Percentiles rank a stretch among this genome's conserved stretches.
These are phyloP conservation scores for Boletus reticulatus DNA, from an alignment of 768 basidiomycete species.

Conservation along the genomic window DNA sequence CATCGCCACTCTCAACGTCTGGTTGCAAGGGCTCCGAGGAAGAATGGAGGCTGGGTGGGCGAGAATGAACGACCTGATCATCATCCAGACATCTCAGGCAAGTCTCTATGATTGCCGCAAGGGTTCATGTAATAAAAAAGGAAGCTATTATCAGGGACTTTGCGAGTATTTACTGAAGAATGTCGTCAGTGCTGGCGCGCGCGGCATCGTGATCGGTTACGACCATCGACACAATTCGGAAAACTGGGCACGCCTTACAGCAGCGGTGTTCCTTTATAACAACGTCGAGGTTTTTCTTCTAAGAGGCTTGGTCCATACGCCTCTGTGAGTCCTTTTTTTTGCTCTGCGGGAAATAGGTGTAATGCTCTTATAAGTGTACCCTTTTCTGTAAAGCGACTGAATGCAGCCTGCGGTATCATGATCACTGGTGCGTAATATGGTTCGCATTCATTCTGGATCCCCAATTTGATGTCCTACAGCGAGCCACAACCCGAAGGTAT, in stretches of 20 bases:
- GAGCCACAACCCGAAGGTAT: constrained; percentile 86
- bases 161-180: constrained; percentile 64
- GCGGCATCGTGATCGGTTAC: constrained; percentile 81
- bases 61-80: constrained; percentile 86
- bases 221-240: constrained; percentile 84
- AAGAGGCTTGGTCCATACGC: constrained; percentile 74
- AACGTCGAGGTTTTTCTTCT: constrained; percentile 70
- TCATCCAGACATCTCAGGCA: constrained; percentile 82
- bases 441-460: not conserved
- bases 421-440: constrained; percentile 65
- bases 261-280: constrained; percentile 61
- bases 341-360: not conserved
- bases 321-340: constrained; percentile 48
- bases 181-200: constrained; percentile 48
- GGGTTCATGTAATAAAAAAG: not conserved
- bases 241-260: constrained; percentile 74
- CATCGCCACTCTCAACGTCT: not conserved
- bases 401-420: constrained; percentile 85
- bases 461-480: constrained; percentile 39
- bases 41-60: constrained; percentile 88
- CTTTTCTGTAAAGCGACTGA: constrained; percentile 63
- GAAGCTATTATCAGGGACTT: constrained; percentile 52
- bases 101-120: not conserved
- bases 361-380: constrained; percentile 58
- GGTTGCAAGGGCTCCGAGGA: constrained; percentile 61